Percentiles rank a stretch among this genome's conserved stretches.
These are phyloP conservation scores for Telfairia occidentalis DNA, from an alignment of 331 rosid species.

Conservation along the genomic window DNA sequence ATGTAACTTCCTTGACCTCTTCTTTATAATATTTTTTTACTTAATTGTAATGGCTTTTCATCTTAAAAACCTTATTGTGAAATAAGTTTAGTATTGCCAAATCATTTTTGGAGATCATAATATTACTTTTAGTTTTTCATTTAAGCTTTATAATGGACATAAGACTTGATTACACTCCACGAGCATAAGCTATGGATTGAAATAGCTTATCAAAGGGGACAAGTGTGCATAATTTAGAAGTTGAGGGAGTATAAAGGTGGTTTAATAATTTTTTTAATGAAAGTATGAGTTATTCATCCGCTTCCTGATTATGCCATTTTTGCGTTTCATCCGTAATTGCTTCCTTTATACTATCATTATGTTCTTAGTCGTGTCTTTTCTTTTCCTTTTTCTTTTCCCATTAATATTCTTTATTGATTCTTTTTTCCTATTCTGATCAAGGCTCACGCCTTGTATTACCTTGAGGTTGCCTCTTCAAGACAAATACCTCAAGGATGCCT, in stretches of 20 bases:
- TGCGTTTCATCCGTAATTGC: background rate
- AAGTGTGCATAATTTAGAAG: background rate
- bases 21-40: too few relatives aligned
- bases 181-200: too few relatives aligned
- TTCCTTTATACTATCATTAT: background rate
- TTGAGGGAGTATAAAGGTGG: background rate
- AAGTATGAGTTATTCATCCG: background rate
- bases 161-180: too few relatives aligned
- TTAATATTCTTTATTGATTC: background rate
- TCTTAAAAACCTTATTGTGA: too few relatives aligned
- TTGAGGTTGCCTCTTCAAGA: background rate
- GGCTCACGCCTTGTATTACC: background rate
- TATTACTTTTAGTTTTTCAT: too few relatives aligned
- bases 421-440: background rate
- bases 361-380: background rate
- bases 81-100: too few relatives aligned
- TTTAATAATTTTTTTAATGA: background rate
- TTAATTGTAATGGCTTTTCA: too few relatives aligned
- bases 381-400: background rate
- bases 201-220: background rate
- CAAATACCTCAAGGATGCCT: background rate
- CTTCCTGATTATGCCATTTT: background rate
- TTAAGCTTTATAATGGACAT: too few relatives aligned
- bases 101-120: too few relatives aligned
- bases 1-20: too few relatives aligned